Base-by-base conservation (phyloP, 257 asterid species). In the Dorcoceras hygrometricum region DNA sequence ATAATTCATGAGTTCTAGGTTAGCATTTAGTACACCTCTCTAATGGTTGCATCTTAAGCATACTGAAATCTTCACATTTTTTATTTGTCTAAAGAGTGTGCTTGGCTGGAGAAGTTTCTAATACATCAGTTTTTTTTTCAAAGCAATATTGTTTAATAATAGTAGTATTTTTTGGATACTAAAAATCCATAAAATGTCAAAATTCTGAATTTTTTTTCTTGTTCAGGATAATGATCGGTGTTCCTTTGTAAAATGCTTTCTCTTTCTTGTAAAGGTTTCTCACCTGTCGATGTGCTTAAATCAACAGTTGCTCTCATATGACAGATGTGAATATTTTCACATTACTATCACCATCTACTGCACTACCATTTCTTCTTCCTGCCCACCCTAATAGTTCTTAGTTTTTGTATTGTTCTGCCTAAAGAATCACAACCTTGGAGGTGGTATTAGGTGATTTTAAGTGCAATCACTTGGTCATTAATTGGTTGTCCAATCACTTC, bases 401-500 rank as follows among this genome's bases (percentile, higher is more conserved):
- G 16, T 14, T 39, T 39, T 12, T 12, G 16, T 14, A 39, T 14
- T 19, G 2, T 14, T 2, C 1, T 39, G 19, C 51, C 12, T 39
- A 39, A 39, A 39, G 51, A 39, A 39, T 14, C 51, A 14, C 51
- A 39, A 39, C 20, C 59, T 71, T 59, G 46, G 27, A 59, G 26
- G 61, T 18, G 48, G 51, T 39, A 18, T 25, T 65, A 22, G 28
- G 57, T 59, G 59, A 63, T 75, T 57, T 56, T 67, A 23, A 59
- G 65, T 59, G 55, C 56, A 61, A 59, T 16, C 32, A 20, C 65
- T 62, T 22, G 57, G 18, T 59, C 67, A 39, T 73, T 54, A 48
- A 57, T 39, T 36, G 69, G 25, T 59, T 58, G 59, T 68, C 27
- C 27, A 60, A 61, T 70, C 59, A 26, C 73, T 67, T 58, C 61